Conservation (phyloP, 306 rosid species). For the Prunus fruticosa region DNA sequence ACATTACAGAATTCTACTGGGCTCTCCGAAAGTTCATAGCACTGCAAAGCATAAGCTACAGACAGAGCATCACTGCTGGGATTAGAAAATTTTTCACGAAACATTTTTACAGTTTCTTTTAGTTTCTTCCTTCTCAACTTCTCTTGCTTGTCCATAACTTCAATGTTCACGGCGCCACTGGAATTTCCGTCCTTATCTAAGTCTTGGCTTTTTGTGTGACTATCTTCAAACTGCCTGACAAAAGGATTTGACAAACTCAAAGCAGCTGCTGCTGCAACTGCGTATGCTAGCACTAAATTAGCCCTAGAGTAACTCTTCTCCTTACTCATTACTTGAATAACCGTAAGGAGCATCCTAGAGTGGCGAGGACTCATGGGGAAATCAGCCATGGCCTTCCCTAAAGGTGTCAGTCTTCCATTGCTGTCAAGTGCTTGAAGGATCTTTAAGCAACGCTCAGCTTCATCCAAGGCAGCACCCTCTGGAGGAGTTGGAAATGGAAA, state of each 20-base stretch:
- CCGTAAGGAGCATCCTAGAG: conserved; percentile 86
- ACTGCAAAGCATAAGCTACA: conserved; percentile 70
- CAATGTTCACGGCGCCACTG: conserved; percentile 17
- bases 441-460: conserved; percentile 82
- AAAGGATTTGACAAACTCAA: conserved; percentile 88
- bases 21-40: conserved; percentile 61
- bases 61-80: conserved; percentile 76
- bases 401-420: conserved; percentile 54
- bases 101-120: conserved; percentile 55
- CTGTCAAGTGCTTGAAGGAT: conserved; percentile 84
- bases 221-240: conserved; percentile 58
- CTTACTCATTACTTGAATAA: conserved; percentile 53
- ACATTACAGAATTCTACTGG: conserved; percentile 58
- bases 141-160: conserved; percentile 43
- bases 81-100: conserved; percentile 62
- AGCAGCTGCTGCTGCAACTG: conserved; percentile 83
- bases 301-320: conserved; percentile 42
- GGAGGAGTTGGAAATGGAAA: conserved; percentile 96
- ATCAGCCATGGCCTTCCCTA: conserved; percentile 84
- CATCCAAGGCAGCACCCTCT: conserved; percentile 49
- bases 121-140: conserved; percentile 60
- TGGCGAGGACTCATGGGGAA: conserved; percentile 97
- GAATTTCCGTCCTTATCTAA: conserved; percentile 35
- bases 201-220: conserved; percentile 35
- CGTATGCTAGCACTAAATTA: conserved; percentile 67